Percentiles rank a stretch among this genome's conserved stretches.
These are phyloP conservation scores for bread wheat (Triticum aestivum) DNA, from an alignment of 176 grass and related monocot species.

Conservation along the genomic window DNA sequence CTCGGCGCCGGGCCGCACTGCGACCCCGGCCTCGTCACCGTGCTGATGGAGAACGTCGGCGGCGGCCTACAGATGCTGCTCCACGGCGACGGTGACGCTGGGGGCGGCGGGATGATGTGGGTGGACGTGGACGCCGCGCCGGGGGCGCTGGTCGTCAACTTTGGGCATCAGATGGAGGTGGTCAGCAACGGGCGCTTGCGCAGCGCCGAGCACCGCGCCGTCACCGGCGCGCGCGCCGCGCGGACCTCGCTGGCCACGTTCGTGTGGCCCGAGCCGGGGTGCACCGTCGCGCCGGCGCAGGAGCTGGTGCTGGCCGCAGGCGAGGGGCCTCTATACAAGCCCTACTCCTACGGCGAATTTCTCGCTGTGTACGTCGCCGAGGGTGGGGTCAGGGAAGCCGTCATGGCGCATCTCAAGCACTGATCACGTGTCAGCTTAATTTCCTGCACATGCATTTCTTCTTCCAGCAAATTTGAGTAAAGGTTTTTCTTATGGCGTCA, in stretches of 20 bases:
- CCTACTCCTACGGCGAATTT: neutral
- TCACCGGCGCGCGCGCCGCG: neutral
- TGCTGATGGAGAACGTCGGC: slow-evolving; percentile 30
- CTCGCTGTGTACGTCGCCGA: neutral
- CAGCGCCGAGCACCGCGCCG: slow-evolving; percentile 25
- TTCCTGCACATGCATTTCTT: neutral
- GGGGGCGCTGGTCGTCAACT: slow-evolving; percentile 52
- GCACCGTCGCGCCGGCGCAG: neutral
- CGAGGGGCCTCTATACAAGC: neutral
- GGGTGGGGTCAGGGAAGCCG: neutral
- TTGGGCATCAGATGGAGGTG: slow-evolving; percentile 54
- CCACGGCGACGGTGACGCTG: slow-evolving; percentile 13
- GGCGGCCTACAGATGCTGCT: slow-evolving; percentile 29
- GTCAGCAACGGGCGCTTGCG: slow-evolving; percentile 11
- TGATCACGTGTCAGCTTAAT: neutral
- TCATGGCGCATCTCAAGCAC: neutral
- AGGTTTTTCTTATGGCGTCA: neutral
- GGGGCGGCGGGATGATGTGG: neutral
- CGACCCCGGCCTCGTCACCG: slow-evolving; percentile 36
- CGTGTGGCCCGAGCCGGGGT: neutral
- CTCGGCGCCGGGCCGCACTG: too few relatives aligned
- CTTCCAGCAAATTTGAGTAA: neutral
- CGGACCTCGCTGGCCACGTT: slow-evolving; percentile 27
- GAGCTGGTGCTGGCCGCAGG: neutral
- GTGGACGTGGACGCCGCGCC: slow-evolving; percentile 23